Percentiles rank a stretch among this genome's conserved stretches.
These are phyloP conservation scores for Westerdykella ornata DNA, from an alignment of 2,329 filamentous ascomycete species.

Conservation along the genomic window DNA sequence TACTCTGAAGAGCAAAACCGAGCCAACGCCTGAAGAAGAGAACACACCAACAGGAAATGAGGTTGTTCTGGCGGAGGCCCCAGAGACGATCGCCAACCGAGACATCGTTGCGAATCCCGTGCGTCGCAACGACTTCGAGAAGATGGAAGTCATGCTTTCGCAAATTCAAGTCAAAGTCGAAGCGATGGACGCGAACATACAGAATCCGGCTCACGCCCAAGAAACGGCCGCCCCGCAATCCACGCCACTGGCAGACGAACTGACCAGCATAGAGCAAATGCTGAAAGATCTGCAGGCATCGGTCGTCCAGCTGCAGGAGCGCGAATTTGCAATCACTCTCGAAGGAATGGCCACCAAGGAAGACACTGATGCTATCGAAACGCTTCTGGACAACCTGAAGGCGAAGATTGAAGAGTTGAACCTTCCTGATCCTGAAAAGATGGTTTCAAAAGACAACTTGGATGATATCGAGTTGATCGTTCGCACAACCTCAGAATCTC, in stretches of 20 bases:
- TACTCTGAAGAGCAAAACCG: constrained; percentile 56
- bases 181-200: constrained; percentile 55
- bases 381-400: constrained; percentile 82
- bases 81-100: constrained; percentile 40
- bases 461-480: constrained; percentile 60
- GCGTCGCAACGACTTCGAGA: constrained; percentile 70
- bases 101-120: constrained; percentile 43
- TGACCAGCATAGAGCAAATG: constrained; percentile 42
- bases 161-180: constrained; percentile 82
- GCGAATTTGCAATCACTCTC: constrained; percentile 19
- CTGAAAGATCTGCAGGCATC: constrained; percentile 54
- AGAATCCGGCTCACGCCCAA: constrained; percentile 40
- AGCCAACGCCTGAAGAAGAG: constrained; percentile 46
- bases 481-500: constrained; percentile 65
- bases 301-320: constrained; percentile 37
- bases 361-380: constrained; percentile 86
- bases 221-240: constrained; percentile 33
- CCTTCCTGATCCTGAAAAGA: constrained; percentile 58
- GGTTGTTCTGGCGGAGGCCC: constrained; percentile 51
- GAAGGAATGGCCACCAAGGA: constrained; percentile 63
- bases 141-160: constrained; percentile 74
- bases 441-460: constrained; percentile 57
- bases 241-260: constrained; percentile 45
- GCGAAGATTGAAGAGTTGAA: constrained; percentile 75
- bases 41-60: constrained; percentile 48